A percentile compares a stretch with the other conserved stretches of the same genome.
These are phyloP conservation scores for Multifurca ochricompacta DNA, from an alignment of 768 basidiomycete genomes.

Conservation along the genomic window DNA sequence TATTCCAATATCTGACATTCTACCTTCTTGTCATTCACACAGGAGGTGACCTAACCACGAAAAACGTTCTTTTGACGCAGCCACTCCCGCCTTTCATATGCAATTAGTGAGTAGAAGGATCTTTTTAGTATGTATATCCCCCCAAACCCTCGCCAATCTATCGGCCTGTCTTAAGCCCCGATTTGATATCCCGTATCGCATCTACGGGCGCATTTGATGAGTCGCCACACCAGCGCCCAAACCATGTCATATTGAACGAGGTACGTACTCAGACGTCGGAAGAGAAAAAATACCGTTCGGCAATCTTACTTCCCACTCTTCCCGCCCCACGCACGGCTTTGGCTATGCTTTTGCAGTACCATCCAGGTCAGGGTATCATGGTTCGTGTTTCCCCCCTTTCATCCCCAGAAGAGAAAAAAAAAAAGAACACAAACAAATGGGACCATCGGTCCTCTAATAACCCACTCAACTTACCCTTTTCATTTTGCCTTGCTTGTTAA, in stretches of 20 bases:
- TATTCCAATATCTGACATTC: neutral
- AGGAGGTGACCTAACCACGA: conserved; percentile 71
- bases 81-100: conserved; percentile 63
- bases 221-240: conserved; percentile 63
- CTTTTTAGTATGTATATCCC: too few species aligned
- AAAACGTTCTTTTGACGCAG: conserved; percentile 60
- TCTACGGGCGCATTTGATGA: conserved; percentile 53
- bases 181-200: conserved; percentile 64
- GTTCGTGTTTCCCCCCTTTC: conserved; percentile 34
- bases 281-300: too few species aligned
- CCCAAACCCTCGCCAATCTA: neutral
- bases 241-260: conserved; percentile 89
- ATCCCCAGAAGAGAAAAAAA: neutral
- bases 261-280: conserved; percentile 29
- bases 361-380: conserved; percentile 89
- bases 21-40: neutral
- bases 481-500: neutral
- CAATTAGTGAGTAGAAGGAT: conserved; percentile 58
- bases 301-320: too few species aligned
- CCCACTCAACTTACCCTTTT: neutral
- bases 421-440: too few species aligned
- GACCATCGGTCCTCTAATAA: too few species aligned
- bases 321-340: too few species aligned
- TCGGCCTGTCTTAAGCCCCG: conserved; percentile 46
- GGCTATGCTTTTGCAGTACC: conserved; percentile 43